A percentile compares a stretch with the other conserved stretches of the same genome.
phyloP scores from a whole-genome alignment of 148 eudicot genomes.

The Oxyria digyna region DNA sequence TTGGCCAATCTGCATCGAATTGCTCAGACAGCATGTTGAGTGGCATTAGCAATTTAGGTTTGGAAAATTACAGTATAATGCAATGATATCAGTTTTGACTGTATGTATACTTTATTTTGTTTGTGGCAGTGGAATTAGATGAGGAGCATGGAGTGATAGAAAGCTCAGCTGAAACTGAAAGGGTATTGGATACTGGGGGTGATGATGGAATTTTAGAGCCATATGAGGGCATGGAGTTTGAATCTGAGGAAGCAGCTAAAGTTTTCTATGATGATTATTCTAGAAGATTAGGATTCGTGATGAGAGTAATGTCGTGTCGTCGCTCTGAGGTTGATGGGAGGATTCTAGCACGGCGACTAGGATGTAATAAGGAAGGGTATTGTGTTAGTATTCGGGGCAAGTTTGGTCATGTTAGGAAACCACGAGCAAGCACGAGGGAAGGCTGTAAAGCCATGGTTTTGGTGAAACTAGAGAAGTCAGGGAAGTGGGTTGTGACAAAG shows the following conservation, averaged over 20 bases:
- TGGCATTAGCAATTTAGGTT: conserved; percentile 5
- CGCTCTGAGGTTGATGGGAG: conserved; percentile 26
- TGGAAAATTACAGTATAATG: background rate
- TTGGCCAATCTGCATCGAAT: conserved; percentile 12
- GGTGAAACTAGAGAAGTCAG: conserved; percentile 17
- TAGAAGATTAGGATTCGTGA: conserved; percentile 17
- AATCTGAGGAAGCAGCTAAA: conserved; percentile 26
- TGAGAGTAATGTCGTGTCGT: conserved; percentile 28
- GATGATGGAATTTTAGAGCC: conserved; percentile 15
- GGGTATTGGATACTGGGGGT: background rate
- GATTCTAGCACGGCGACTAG: conserved; percentile 21
- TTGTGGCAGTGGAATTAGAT: conserved; percentile 16
- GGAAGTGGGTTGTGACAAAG: conserved; percentile 25
- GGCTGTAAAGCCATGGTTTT: conserved; percentile 26
- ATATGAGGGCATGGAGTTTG: conserved; percentile 23
- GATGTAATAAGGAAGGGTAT: conserved; percentile 29
- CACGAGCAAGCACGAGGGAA: conserved; percentile 16
- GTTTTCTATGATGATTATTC: conserved; percentile 26
- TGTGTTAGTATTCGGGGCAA: conserved; percentile 16
- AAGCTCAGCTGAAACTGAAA: conserved; percentile 7
- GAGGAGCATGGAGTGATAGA: conserved; percentile 9
- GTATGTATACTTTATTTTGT: too few species aligned
- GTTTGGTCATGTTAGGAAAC: conserved; percentile 10
- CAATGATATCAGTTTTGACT: background rate
- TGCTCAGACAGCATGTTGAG: too few species aligned